Evolutionary conservation across 1,284 basidiomycete species (phyloP).

Genomic region (Waitea zeae): DNA sequence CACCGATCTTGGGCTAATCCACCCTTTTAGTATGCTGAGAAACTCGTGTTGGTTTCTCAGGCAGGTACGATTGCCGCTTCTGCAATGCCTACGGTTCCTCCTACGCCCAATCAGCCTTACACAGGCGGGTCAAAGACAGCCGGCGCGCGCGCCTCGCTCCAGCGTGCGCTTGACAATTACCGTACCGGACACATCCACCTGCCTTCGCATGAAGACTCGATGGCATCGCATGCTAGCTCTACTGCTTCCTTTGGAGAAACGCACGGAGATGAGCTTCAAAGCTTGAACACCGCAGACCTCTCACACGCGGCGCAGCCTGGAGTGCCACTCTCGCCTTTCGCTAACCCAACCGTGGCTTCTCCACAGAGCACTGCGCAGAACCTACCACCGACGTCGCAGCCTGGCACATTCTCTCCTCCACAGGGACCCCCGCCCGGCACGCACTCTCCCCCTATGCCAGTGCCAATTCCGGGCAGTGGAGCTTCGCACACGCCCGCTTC

Average conservation of each 20-base stretch:
- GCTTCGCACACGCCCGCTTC: conserved; percentile 9
- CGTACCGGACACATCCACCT: conserved; percentile 45
- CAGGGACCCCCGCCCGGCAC: neutral
- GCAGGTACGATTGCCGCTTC: conserved; percentile 40
- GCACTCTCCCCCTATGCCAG: conserved; percentile 3
- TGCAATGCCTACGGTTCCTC: conserved; percentile 45
- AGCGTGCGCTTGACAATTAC: conserved; percentile 60
- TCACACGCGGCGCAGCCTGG: conserved; percentile 14
- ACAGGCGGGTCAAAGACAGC: conserved; percentile 42
- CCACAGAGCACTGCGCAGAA: too few relatives aligned
- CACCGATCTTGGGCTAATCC: conserved; percentile 4
- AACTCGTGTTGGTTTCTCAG: conserved; percentile 53
- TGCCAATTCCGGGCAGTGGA: neutral
- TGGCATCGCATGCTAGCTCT: conserved; percentile 21
- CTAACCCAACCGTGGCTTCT: neutral
- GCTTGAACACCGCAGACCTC: conserved; percentile 23
- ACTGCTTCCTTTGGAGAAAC: conserved; percentile 68
- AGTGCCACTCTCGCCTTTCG: conserved; percentile 24
- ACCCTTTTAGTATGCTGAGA: conserved; percentile 52
- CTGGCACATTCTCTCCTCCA: neutral
- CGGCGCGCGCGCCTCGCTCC: conserved; percentile 51
- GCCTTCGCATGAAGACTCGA: too few relatives aligned
- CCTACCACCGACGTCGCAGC: too few relatives aligned
- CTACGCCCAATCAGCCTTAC: conserved; percentile 35
- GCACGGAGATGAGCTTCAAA: conserved; percentile 53